Evolutionary conservation across 169 alveolate genomes (phyloP), one percentile per base, ranked within the genome.

Genomic region (Eimeria sp.): DNA sequence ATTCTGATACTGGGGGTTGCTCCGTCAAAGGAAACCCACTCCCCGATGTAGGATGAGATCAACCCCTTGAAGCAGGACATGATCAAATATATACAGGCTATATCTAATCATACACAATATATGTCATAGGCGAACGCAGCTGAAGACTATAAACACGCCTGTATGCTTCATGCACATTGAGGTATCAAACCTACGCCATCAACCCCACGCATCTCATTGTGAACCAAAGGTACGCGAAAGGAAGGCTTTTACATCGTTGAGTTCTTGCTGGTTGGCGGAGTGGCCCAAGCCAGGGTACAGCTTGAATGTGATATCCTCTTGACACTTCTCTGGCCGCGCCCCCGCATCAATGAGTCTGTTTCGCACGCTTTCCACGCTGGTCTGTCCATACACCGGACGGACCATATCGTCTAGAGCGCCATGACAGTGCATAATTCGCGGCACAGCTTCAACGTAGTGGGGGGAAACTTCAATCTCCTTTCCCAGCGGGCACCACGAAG

Each of bases 351-450:
- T 76, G 18, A 73, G 80, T 34, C 76, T 47, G 30, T 76, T 80
- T 14, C 91, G 34, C 67, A 95, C 76, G 82, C 75, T 61, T 73
- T 57, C 95, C n/a, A 82, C 78, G 63, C 95, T 88, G 9, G 92
- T 86, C 40, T 89, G 78, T n/a, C 97, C 95, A 43, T 63, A 88
- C 27, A 51, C 84, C 5, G 92, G 83, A n/a, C 61, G 90, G 10
- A 95, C 97, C 4, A 95, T 25, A 5, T 83, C 95, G 54, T 95
- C 97, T 27, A 20, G 45, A 14, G 72, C 92, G 2, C 97, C 97
- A 72, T 95, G 97, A 63, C 97, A 95, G 57, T 95, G 97, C 80
- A 95, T 72, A n/a, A 95, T 82, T 9, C 91, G 96, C 13, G 94
- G 86, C 87, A 80, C 91, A 4, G 83, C 95, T 47, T 73, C 57